These are phyloP conservation scores for Brassica carinata DNA, from an alignment of 345 rosid genomes.

Conservation along the genomic window DNA sequence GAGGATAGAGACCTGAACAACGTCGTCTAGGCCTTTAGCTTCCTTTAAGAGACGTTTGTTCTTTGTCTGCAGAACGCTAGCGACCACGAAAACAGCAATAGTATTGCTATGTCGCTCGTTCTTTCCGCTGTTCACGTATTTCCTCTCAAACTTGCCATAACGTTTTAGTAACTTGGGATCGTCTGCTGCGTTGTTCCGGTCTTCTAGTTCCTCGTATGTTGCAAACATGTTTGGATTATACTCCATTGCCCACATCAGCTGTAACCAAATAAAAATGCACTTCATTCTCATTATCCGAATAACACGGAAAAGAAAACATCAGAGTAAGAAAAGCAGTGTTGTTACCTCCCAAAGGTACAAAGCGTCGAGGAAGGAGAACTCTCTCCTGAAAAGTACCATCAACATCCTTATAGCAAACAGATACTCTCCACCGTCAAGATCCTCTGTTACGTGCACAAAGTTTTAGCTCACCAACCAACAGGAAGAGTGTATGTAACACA, in stretches of 20 bases:
- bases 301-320: too few relatives aligned
- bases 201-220: conserved; percentile 54
- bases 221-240: conserved; percentile 84
- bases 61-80: conserved; percentile 86
- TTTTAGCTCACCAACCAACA: conserved; percentile 15
- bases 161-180: conserved; percentile 64
- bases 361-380: conserved; percentile 80
- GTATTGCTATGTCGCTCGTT: conserved; percentile 52
- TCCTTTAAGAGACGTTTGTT: conserved; percentile 80
- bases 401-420: conserved; percentile 93
- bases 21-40: conserved; percentile 88
- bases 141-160: conserved; percentile 82
- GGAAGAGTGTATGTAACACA: conserved; percentile 16
- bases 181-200: conserved; percentile 28
- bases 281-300: too few relatives aligned
- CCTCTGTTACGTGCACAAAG: conserved; percentile 55
- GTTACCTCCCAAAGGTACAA: conserved; percentile 98
- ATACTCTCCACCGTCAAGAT: conserved; percentile 90
- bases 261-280: conserved; percentile 39
- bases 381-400: conserved; percentile 97
- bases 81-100: conserved; percentile 81
- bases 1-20: conserved; percentile 60
- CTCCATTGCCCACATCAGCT: conserved; percentile 99
- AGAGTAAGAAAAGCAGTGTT: neutral
- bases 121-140: conserved; percentile 54